These are phyloP conservation scores for Volvariella volvacea DNA, from an alignment of 1,284 basidiomycete genomes.

Conservation along the genomic window DNA sequence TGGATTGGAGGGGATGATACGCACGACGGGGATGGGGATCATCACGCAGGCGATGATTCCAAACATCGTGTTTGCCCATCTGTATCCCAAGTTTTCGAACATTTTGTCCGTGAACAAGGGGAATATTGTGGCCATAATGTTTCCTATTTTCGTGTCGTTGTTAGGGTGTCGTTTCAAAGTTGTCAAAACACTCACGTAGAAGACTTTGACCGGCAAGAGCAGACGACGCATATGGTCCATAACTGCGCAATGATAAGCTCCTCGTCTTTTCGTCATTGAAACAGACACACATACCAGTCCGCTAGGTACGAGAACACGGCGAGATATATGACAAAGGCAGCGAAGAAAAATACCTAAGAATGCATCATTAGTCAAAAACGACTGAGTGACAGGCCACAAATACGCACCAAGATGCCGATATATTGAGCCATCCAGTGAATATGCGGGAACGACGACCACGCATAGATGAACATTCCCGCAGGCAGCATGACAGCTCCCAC, in stretches of 20 bases:
- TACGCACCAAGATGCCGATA: constrained; percentile 45
- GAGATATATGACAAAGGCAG: constrained; percentile 55
- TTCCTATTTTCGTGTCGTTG: constrained; percentile 41
- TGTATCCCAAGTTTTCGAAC: constrained; percentile 53
- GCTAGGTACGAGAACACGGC: constrained; percentile 68
- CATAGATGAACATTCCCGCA: constrained; percentile 60
- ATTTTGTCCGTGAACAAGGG: constrained; percentile 62
- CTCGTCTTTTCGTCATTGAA: background rate
- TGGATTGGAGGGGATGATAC: constrained; percentile 17
- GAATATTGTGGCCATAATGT: constrained; percentile 51
- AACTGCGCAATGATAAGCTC: constrained; percentile 28
- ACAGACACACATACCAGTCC: constrained; percentile 43
- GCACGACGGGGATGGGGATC: constrained; percentile 62
- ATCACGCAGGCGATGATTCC: constrained; percentile 53
- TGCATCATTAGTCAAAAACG: constrained; percentile 7
- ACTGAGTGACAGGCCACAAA: background rate
- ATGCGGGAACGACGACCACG: constrained; percentile 46
- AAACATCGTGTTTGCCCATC: constrained; percentile 69
- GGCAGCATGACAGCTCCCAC: constrained; percentile 59
- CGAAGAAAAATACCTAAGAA: constrained; percentile 45
- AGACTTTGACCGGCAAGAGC: constrained; percentile 75
- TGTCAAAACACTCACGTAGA: constrained; percentile 37
- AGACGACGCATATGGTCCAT: constrained; percentile 70
- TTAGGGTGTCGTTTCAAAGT: background rate
- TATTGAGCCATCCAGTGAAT: constrained; percentile 53